Evolutionary conservation across 108 stramenopile genomes (phyloP), one percentile per base, ranked within the genome.

Genomic region (Cyclotella atomus): DNA sequence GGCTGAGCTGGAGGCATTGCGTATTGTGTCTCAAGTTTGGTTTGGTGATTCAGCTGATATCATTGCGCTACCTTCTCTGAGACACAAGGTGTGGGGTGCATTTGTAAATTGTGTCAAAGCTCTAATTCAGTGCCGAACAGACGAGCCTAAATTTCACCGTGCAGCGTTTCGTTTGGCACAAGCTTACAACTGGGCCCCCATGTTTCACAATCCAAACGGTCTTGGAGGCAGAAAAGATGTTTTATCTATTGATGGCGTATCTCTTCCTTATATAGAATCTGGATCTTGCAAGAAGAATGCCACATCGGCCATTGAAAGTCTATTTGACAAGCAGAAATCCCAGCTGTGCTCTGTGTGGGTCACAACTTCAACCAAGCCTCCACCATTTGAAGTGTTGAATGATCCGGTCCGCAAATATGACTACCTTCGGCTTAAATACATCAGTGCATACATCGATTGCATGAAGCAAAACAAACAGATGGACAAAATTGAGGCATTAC

Each of bases 281-380:
- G 85, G 67, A 5, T 70, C 81, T 9, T 86, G 69, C 24, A 81
- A 53, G 1, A 59, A 84, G 28, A 90, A 88, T 77, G 89, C 88
- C 21, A 81, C 76, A 43, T 54, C 60, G 21, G 85, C 88, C 24
- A 83, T 94, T n/a, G 67, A 55, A 10, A 65, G 60, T 25, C 76
- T 94, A 0, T 94, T 94, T 69, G 93, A 91, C 45, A 91, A 90
- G 75, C 85, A 79, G 62, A 65, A 88, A 57, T 8, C 81, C 45
- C 95, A 95, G 59, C 79, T 95, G 16, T 85, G 83, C 35, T 84
- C 89, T 27, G 92, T 92, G n/a, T 95, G 95, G 95, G 88, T 95
- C 5, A 91, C 94, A 20, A 92, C 83, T 28, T 65, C 84, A 9
- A 41, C 86, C 15, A 61, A 85, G 2, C 85, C 83, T 23, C 85